Percentiles rank a stretch among this genome's conserved stretches.
Evolutionary conservation across 163 green algal species (phyloP).

Genomic region (Trebouxiophyceae sp.): DNA sequence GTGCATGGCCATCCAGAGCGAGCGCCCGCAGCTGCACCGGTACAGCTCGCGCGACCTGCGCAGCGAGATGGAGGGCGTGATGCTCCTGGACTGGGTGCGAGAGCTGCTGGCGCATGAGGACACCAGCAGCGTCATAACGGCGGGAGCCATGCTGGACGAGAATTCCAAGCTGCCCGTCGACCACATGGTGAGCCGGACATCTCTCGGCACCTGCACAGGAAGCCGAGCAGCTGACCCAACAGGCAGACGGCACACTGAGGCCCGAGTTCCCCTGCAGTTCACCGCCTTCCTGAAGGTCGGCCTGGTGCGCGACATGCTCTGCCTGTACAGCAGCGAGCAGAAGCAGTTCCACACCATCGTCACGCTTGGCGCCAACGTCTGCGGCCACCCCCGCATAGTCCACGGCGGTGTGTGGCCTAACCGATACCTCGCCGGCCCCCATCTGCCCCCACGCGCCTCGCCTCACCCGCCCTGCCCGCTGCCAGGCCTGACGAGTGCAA

Average conservation of each 20-base stretch:
- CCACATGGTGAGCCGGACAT: constrained; percentile 21
- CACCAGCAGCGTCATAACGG: constrained; percentile 11
- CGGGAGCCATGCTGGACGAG: constrained; percentile 9
- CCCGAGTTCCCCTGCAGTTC: too few relatives aligned
- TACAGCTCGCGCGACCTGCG: too few relatives aligned
- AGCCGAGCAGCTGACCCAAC: too few relatives aligned
- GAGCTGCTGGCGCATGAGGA: neutral
- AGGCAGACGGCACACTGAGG: too few relatives aligned
- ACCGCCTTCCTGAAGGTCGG: constrained; percentile 18
- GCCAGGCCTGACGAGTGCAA: constrained; percentile 17
- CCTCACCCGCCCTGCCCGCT: neutral
- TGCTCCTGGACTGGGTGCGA: constrained; percentile 9
- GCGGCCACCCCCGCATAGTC: constrained; percentile 14
- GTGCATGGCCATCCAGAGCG: too few relatives aligned
- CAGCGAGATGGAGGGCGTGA: constrained; percentile 1
- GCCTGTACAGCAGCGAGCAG: constrained; percentile 11
- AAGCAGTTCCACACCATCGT: constrained; percentile 18
- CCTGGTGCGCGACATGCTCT: constrained; percentile 19
- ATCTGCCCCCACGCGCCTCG: too few relatives aligned
- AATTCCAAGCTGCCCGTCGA: constrained; percentile 14
- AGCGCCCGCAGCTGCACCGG: too few relatives aligned
- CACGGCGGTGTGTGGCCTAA: too few relatives aligned
- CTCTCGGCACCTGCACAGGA: too few relatives aligned
- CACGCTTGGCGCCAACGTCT: constrained; percentile 19
- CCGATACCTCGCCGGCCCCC: too few relatives aligned